Percentiles rank a stretch among this genome's conserved stretches.
Conservation (phyloP, 108 stramenopile species). For the Aurantiochytrium sp. region DNA sequence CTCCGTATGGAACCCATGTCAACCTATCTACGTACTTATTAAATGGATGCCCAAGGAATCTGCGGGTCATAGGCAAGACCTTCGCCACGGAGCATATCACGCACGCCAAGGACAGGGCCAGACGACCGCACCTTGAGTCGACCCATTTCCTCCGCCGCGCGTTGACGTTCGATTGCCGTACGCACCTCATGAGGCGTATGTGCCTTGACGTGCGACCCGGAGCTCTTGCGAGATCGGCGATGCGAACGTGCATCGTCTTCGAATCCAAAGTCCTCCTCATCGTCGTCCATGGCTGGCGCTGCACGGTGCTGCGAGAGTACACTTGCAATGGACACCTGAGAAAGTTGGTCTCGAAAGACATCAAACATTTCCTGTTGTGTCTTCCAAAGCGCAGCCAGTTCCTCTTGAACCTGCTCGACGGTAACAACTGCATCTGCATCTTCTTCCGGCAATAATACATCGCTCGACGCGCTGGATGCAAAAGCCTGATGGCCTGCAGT, state of each 20-base stretch:
- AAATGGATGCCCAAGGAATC: neutral
- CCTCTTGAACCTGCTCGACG: neutral
- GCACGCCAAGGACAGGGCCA: neutral
- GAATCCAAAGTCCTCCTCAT: neutral
- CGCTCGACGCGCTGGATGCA: neutral
- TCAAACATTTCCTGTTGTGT: neutral
- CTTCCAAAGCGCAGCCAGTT: neutral
- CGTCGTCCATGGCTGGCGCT: neutral
- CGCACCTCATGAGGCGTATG: neutral
- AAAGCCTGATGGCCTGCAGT: neutral
- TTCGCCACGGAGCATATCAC: neutral
- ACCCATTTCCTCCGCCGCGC: neutral
- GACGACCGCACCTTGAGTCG: neutral
- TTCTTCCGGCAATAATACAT: neutral
- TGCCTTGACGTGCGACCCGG: neutral
- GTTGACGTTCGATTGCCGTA: neutral
- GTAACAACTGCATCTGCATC: neutral
- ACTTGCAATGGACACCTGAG: neutral
- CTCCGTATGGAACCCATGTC: neutral
- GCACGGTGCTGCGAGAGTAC: neutral
- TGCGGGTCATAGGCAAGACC: neutral
- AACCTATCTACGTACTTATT: neutral
- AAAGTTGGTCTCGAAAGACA: neutral
- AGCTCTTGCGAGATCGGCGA: neutral
- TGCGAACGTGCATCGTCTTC: neutral